Base-by-base conservation (phyloP, 257 asterid species). In the Nicotiana tabacum region DNA sequence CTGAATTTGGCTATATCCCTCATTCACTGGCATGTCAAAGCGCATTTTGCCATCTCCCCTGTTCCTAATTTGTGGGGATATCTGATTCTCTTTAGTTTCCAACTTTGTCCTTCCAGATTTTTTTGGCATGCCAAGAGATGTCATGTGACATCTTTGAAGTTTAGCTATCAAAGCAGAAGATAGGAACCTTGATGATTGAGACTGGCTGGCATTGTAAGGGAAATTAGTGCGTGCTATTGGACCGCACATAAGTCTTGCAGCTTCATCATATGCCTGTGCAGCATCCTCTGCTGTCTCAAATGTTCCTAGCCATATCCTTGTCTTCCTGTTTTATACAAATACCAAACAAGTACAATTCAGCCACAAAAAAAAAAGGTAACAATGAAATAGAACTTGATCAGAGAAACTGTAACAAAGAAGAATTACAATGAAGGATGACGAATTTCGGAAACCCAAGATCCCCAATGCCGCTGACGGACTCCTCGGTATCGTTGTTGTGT, bases 361-460 rank as follows among this genome's bases (percentile, higher is more conserved):
- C 18, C 33, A 5, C 5, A 8, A 10, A 35, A 39, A 39, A 39
- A 39, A 2, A 39, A 39, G 9, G 46, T 39, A 35, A 35, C 43
- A 35, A 35, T 35, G 43, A 35, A 35, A 35, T 6, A 39, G 46
- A 39, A 39, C 21, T 9, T 7, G 74, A 66, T 29, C 29, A 67
- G 8, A 57, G 18, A 57, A 77, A 15, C 6, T 48, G 7, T 12
- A 69, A 27, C 11, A 1, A 53, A 78, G 83, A 32, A 66, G 17
- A 24, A 82, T 88, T 89, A 92, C 98, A 93, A 68, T 39, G 91
- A 76, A 58, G 98, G 98, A 70, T 92, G 98, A 15, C 97, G 98
- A 77, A 93, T 93, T 89, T 93, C 98, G 21, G 98, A 91, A 32
- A 92, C 97, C 98, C 98, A 93, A 51, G 97, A 93, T 33, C 98